Base-by-base conservation (phyloP, 2,329 filamentous ascomycete species). In the Epichloe gansuensis region DNA sequence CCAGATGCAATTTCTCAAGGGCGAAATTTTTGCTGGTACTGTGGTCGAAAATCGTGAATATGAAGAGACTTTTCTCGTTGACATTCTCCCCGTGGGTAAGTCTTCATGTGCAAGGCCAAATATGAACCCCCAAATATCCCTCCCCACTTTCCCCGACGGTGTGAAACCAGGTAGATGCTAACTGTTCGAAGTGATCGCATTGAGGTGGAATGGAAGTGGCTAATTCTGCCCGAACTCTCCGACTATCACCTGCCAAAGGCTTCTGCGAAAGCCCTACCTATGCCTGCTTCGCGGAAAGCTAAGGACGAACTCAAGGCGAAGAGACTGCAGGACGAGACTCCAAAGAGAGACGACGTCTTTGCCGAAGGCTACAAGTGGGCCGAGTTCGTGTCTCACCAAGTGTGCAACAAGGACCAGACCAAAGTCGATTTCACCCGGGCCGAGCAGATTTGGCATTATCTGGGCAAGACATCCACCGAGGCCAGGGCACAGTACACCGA, bases 401-500 rank as follows among this genome's bases (percentile, higher is more conserved):
- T 76, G 50, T 64, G 63, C 56, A 86, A 85, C 60, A 73, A 73
- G 56, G 74, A 72, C 51, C 82, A 87, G 65, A 76, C 75, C 63
- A 86, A 83, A 68, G 73, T 94, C 54, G 82, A 95, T 62, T 67
- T 95, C 8, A 69, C 69, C 55, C 87, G 86, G 64, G 75, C 83
- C 15, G 80, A 91, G 56, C 84, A 88, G 64, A 67, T 95, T 17
- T 97, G 91, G 88, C 80, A 89, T 70, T 97, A 96, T 66, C 76
- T 98, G 55, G 88, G 88, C 35, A 82, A 82, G 65, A 80, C 78
- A 21, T 97, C 91, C 23, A 96, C 91, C 6, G 91, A 97, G 63
- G 86, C 89, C 51, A 90, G 85, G 67, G 85, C 90, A 28, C 89
- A 94, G 65, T 98, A 93, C 69, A 95, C 91, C 4, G 87, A 93